Evolutionary conservation across 768 basidiomycete genomes (phyloP), one percentile per base, ranked within the genome.

Genomic region (Serpula lacrymans): DNA sequence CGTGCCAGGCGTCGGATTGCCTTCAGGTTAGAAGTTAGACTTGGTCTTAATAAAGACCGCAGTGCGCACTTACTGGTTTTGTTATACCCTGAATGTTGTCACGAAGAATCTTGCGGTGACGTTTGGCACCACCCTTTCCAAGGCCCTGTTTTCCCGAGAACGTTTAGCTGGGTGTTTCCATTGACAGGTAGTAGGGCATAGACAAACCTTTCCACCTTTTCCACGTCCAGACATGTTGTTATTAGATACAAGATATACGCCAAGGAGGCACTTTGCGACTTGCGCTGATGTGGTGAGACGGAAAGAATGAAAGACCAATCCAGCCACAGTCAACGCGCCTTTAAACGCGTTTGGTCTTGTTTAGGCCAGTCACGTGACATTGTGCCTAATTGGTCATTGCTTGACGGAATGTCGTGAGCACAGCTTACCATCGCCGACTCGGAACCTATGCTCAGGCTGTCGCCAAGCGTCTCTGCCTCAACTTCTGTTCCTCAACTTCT

Each of bases 221-320:
- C 87, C 87, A 59, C 87, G 85, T 65, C 87, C 88, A 68, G 86
- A 87, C 85, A 88, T 82, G 60, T 45, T 57, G n/a, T n/a, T n/a
- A n/a, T n/a, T n/a, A n/a, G n/a, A n/a, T n/a, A n/a, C n/a, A n/a
- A n/a, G n/a, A n/a, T n/a, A n/a, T n/a, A n/a, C n/a, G n/a, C n/a
- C 8, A 7, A 11, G 7, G n/a, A 37, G 16, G 14, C 21, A 16
- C 14, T 17, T 6, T 36, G n/a, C 6, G 25, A 20, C 22, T 8
- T 24, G 26, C 14, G 16, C 5, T 14, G 21, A 37, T 20, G 35
- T 37, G 21, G 35, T 37, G n/a, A 24, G 28, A 14, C 8, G 8
- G 12, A 4, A 20, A 20, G 26, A 32, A 33, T 8, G 31, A 14
- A 14, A 18, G 20, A 6, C 20, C 14, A 33, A 33, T 7, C 23